phyloP scores from a whole-genome alignment of 2,329 filamentous ascomycete species.

The Xylaria sp. region DNA sequence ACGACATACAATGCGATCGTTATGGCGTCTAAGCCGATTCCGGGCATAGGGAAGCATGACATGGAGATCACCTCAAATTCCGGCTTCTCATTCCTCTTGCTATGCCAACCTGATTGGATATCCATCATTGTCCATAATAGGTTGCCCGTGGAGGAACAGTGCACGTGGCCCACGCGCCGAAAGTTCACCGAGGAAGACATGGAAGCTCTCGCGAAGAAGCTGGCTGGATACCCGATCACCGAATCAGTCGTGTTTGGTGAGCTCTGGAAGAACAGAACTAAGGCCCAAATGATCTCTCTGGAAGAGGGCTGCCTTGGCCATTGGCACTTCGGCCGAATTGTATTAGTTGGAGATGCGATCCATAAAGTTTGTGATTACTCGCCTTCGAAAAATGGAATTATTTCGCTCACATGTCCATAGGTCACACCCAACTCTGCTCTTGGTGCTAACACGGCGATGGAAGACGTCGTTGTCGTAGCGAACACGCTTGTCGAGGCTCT shows the following conservation, averaged over 20 bases:
- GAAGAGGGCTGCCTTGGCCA: constrained; percentile 44
- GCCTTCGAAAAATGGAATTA: no score
- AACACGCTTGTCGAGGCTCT: no score
- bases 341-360: constrained; percentile 45
- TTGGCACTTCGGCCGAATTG: constrained; percentile 44
- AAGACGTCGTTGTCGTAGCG: no score
- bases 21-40: neutral
- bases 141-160: neutral
- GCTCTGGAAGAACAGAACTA: constrained; percentile 39
- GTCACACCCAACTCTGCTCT: no score
- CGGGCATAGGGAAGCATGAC: neutral
- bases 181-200: constrained; percentile 39
- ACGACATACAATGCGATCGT: neutral
- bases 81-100: neutral
- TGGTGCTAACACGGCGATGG: no score
- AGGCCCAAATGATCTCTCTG: constrained; percentile 34
- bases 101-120: neutral
- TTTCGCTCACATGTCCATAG: no score
- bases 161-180: neutral
- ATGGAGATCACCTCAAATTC: neutral
- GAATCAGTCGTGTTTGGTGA: constrained; percentile 42
- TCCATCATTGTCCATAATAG: neutral
- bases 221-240: constrained; percentile 37
- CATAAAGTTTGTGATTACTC: constrained; percentile 41
- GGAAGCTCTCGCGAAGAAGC: constrained; percentile 35